Evolutionary conservation across 257 asterid species (phyloP).

Genomic region (Jaltomata sinuosa): DNA sequence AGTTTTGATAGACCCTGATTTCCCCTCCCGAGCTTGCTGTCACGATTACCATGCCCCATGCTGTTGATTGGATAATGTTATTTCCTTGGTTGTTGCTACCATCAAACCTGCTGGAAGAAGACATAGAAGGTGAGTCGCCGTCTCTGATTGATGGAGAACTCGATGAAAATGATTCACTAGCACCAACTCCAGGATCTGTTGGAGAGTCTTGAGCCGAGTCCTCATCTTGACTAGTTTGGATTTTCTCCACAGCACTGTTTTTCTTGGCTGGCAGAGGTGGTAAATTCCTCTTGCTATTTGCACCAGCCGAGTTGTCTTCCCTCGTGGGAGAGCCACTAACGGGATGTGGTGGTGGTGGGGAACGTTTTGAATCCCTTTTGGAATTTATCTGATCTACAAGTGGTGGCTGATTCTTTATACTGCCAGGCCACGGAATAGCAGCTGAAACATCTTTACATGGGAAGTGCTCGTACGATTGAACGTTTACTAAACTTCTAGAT

Average conservation of each 20-base stretch:
- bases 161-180: neutral
- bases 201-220: neutral
- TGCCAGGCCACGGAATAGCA: slow-evolving; percentile 10
- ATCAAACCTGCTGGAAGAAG: slow-evolving; percentile 14
- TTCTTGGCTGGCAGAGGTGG: slow-evolving; percentile 2
- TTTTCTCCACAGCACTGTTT: neutral
- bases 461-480: slow-evolving; percentile 12
- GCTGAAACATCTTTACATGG: slow-evolving; percentile 12
- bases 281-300: slow-evolving; percentile 1
- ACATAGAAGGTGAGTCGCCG: slow-evolving; percentile 4
- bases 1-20: slow-evolving; percentile 10
- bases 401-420: slow-evolving; percentile 3
- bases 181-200: neutral
- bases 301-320: neutral
- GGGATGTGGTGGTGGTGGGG: neutral
- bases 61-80: neutral
- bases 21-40: slow-evolving; percentile 10
- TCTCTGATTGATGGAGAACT: neutral
- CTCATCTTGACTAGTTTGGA: neutral
- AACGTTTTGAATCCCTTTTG: neutral
- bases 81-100: slow-evolving; percentile 6
- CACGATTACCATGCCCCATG: slow-evolving; percentile 17
- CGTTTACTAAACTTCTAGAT: neutral
- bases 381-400: neutral
- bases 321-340: neutral